Base-by-base conservation (phyloP, 225 moss, liverwort and hornwort genomes). In the Climacium dendroides region DNA sequence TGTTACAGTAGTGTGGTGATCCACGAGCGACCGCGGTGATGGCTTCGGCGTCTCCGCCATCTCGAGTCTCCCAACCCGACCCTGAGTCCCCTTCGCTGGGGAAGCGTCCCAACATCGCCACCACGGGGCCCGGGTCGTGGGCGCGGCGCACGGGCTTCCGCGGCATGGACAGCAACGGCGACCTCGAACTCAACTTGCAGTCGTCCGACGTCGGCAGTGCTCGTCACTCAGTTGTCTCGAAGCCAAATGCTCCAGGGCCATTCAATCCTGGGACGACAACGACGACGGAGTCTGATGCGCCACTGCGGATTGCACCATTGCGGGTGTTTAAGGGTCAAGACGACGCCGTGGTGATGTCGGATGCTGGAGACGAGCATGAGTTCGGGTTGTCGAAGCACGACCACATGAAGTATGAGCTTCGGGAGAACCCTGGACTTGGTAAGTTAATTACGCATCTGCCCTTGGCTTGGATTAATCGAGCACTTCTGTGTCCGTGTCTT, bases 341-440 rank as follows among this genome's bases (percentile, higher is more conserved):
- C 53, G 61, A 57, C 72, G 50, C 93, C 84, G 25, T 28, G 30
- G 91, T 90, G 47, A 88, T 92, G 75, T 95, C 94, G 35, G 91
- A 94, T 30, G 86, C 55, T 9, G 89, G 52, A 18, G 94, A 94
- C 1, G 93, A 93, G 26, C 90, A 94, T 50, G 11, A 26, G 6
- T 74, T 85, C 37, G 81, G 88, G 61, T 55, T 95, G 87, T 92
- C 94, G 54, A 96, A 96, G 85, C 92, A 95, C 90, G 94, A 96
- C 85, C 98, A 95, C 86, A 96, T 97, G 95, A 97, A 96, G 87
- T 97, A 98, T 80, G 98, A 98, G 88, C 93, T 98, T 75, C 90
- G 96, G 32, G 98, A 98, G 74, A 95, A 92, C 41, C 97, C 96
- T 6, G 98, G 97, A 54, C 90, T 95, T 4, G 91, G 98, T 97